phyloP scores from a whole-genome alignment of 2,329 filamentous ascomycete species.

The Penicillium nordicum region DNA sequence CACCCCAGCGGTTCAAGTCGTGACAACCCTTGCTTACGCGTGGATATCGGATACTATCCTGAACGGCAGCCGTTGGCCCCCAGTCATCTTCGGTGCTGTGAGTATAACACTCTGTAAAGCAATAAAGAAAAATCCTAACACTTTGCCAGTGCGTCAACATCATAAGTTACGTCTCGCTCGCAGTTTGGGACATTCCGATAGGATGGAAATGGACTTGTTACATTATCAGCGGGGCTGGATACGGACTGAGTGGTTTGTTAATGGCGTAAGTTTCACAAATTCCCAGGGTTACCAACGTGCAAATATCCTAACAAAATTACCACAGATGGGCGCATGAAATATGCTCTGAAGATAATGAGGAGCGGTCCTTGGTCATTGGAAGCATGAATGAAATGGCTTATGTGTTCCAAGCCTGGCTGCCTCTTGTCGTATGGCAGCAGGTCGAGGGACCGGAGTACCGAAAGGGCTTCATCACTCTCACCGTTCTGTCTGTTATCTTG shows the following conservation, averaged over 20 bases:
- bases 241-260: conserved; percentile 48
- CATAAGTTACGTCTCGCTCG: conserved; percentile 45
- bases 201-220: conserved; percentile 64
- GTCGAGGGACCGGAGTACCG: conserved; percentile 58
- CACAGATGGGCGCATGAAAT: conserved; percentile 54
- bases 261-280: conserved; percentile 43
- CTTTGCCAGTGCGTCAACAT: conserved; percentile 35
- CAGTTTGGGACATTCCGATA: conserved; percentile 49
- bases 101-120: conserved; percentile 44
- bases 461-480: conserved; percentile 59
- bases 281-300: background rate
- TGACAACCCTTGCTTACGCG: conserved; percentile 61
- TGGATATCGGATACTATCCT: conserved; percentile 62
- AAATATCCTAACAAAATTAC: conserved; percentile 5
- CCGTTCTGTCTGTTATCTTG: conserved; percentile 48
- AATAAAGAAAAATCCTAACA: background rate
- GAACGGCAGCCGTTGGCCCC: conserved; percentile 60
- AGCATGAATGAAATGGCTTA: conserved; percentile 69
- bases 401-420: conserved; percentile 67
- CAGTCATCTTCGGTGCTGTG: conserved; percentile 56
- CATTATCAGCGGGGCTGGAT: conserved; percentile 50
- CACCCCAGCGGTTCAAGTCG: conserved; percentile 52
- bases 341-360: conserved; percentile 58
- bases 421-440: conserved; percentile 64
- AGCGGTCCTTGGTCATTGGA: conserved; percentile 63